A percentile compares a stretch with the other conserved stretches of the same genome.
Evolutionary conservation across 2,329 filamentous ascomycete species (phyloP).

Genomic region (Beauveria brongniartii): DNA sequence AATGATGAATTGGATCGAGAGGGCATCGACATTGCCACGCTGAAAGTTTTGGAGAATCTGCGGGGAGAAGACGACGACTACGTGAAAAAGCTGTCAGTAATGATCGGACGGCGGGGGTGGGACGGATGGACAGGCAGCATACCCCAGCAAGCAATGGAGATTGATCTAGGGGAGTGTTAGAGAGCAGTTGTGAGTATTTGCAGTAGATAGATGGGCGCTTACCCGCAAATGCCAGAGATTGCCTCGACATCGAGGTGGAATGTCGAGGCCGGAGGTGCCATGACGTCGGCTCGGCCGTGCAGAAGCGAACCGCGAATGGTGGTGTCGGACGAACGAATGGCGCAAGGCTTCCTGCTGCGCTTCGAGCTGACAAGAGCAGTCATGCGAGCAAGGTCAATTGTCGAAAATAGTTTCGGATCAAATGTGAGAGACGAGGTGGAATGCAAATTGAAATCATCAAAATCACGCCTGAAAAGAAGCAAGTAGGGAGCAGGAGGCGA

Average conservation of each 20-base stretch:
- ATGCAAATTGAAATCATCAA: background rate
- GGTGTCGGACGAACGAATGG: background rate
- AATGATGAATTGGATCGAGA: conserved; percentile 86
- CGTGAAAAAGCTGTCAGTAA: background rate
- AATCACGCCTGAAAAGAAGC: background rate
- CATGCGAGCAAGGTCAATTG: background rate
- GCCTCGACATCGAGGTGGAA: conserved; percentile 78
- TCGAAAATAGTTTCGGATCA: background rate
- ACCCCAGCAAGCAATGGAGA: conserved; percentile 91
- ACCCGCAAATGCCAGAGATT: conserved; percentile 87
- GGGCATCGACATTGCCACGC: conserved; percentile 73
- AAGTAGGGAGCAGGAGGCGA: background rate
- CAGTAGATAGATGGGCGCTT: conserved; percentile 45
- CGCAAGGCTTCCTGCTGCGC: background rate
- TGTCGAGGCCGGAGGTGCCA: conserved; percentile 48
- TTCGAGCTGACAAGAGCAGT: background rate
- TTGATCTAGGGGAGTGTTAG: conserved; percentile 51
- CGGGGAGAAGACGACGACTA: conserved; percentile 88
- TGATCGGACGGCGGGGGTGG: background rate
- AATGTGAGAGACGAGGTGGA: background rate
- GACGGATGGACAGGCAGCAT: conserved; percentile 13
- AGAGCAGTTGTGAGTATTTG: background rate
- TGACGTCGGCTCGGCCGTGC: conserved; percentile 19
- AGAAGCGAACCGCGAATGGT: background rate
- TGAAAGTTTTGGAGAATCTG: conserved; percentile 96